Conservation (phyloP, 371 early-diverging fungal species). For the Mucor ambiguus region DNA sequence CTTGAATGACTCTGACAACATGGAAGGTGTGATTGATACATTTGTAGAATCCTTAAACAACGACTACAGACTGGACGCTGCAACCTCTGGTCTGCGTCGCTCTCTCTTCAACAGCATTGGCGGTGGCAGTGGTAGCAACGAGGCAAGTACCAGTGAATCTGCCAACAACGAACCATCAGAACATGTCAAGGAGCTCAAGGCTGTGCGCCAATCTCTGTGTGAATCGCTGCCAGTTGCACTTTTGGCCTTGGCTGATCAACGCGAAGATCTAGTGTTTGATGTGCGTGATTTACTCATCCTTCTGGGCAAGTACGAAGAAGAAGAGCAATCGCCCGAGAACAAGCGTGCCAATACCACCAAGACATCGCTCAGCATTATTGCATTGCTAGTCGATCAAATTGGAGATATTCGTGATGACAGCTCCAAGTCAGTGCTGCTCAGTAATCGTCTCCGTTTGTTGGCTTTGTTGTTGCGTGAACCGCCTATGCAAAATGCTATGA, state of each 20-base stretch:
- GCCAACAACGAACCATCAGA: slow-evolving; percentile 1
- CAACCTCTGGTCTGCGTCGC: not conserved
- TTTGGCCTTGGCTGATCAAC: slow-evolving; percentile 63
- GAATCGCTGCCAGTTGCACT: slow-evolving; percentile 51
- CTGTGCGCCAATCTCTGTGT: slow-evolving; percentile 54
- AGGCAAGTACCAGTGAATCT: not conserved
- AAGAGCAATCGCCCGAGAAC: not conserved
- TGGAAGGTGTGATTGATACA: slow-evolving; percentile 26
- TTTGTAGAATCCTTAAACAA: slow-evolving; percentile 19
- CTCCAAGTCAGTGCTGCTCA: slow-evolving; percentile 31
- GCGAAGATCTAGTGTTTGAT: slow-evolving; percentile 70
- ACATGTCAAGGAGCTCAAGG: slow-evolving; percentile 46
- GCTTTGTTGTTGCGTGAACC: slow-evolving; percentile 67
- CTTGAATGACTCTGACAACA: slow-evolving; percentile 14
- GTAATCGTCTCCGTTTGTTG: slow-evolving; percentile 61
- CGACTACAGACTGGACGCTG: slow-evolving; percentile 4
- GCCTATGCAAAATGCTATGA: slow-evolving; percentile 51
- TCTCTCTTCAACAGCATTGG: not conserved
- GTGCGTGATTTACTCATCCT: slow-evolving; percentile 68
- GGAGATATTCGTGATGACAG: slow-evolving; percentile 33
- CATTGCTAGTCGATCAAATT: slow-evolving; percentile 30
- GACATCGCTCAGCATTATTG: slow-evolving; percentile 34
- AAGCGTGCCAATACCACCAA: slow-evolving; percentile 4
- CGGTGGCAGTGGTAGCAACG: not conserved
- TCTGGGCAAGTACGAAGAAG: slow-evolving; percentile 53